A percentile compares a stretch with the other conserved stretches of the same genome.
Conservation (phyloP, 2,329 filamentous ascomycete species). For the Alternaria solani region DNA sequence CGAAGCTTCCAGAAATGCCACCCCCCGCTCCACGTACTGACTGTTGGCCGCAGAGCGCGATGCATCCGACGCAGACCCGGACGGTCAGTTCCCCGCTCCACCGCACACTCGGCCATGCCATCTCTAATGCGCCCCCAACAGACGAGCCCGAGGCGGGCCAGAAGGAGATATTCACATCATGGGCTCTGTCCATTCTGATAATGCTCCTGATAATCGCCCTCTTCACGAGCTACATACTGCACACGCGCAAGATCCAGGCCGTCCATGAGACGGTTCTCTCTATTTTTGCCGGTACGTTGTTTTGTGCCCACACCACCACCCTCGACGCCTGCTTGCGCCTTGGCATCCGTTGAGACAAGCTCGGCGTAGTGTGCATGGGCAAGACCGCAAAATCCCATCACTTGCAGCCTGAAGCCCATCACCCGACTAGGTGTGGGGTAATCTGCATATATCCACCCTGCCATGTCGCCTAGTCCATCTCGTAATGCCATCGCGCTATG, state of each 20-base stretch:
- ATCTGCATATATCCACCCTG: conserved; percentile 18
- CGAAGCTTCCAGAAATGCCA: background rate
- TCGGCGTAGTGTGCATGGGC: conserved; percentile 19
- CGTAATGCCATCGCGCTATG: conserved; percentile 27
- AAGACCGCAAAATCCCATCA: conserved; percentile 9
- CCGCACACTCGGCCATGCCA: conserved; percentile 15
- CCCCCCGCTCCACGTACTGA: conserved; percentile 8
- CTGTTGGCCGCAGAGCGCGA: conserved; percentile 50
- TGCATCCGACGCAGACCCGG: conserved; percentile 57
- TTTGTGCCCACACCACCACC: conserved; percentile 3
- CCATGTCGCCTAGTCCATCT: conserved; percentile 22
- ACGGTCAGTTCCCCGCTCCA: conserved; percentile 47
- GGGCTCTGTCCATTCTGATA: conserved; percentile 97
- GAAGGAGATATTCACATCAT: conserved; percentile 95
- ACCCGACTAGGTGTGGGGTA: conserved; percentile 20
- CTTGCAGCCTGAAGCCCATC: conserved; percentile 17
- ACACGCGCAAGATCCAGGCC: conserved; percentile 95
- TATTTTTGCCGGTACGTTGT: conserved; percentile 83
- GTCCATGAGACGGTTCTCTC: conserved; percentile 98
- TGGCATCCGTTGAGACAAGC: conserved; percentile 16
- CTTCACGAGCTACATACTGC: conserved; percentile 95
- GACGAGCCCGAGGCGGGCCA: conserved; percentile 81
- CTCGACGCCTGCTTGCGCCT: background rate
- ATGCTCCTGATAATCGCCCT: conserved; percentile 92
- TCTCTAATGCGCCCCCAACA: conserved; percentile 53